Base-by-base conservation (phyloP, 345 rosid species). In the Sonneratia caseolaris region DNA sequence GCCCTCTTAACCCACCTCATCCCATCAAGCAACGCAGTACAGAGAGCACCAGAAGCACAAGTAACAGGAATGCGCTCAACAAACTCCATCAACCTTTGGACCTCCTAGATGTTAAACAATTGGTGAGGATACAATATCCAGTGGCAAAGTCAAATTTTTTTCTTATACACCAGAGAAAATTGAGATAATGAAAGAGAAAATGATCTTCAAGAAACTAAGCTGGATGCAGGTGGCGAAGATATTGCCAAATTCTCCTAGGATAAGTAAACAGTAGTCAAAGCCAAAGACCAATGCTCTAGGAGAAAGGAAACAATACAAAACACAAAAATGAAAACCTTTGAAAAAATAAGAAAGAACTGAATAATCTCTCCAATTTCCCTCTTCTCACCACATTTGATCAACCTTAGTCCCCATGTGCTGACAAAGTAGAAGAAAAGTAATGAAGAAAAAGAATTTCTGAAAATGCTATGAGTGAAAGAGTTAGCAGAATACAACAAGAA, bases 1-100 rank as follows among this genome's bases (percentile, higher is more conserved):
- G 85, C 89, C 68, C 78, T 82, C 70, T 76, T 75, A 68, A 90
- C 84, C 96, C 92, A 88, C 80, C 76, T 81, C 38, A 82, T 75
- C 47, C 84, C 89, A 51, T 68, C 59, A 74, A 71, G 66, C 75
- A 90, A 74, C 21, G 80, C 74, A 75, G 79, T 72, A 75, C 76
- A 81, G 40, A 90, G 38, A 68, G 66, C 62, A 69, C 80, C 43
- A 11, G 82, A 72, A 45, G 68, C 64, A 74, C 64, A 12, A 22
- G 73, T 16, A 13, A 55, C 71, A 67, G 82, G 79, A 56, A 81
- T 80, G 47, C 72, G 65, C 61, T 78, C 83, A 19, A 71, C 76
- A 62, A 45, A 73, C 69, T 76, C 80, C 80, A 85, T 70, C 87
- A 90, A 78, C 42, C 75, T 71, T 71, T 77, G 80, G 70, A 82